A percentile compares a stretch with the other conserved stretches of the same genome.
Conservation (phyloP, 2,329 filamentous ascomycete genomes). For the Arthrobotrys sinensis region DNA sequence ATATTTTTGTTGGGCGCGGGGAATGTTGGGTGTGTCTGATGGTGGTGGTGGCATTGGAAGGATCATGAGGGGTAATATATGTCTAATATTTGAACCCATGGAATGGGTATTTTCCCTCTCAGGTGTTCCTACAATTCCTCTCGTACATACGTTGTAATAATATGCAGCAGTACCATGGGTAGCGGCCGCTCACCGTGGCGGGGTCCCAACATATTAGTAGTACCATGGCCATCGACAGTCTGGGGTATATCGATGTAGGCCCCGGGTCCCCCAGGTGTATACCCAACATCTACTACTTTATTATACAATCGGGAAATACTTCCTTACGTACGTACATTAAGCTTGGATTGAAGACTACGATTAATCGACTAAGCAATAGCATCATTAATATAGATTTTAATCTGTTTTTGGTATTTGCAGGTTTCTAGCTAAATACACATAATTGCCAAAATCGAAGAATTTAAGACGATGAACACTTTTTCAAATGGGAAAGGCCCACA, state of each 20-base stretch:
- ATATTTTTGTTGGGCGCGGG: slow-evolving; percentile 14
- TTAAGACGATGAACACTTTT: slow-evolving; percentile 3
- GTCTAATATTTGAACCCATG: slow-evolving; percentile 10
- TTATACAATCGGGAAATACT: no score
- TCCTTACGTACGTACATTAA: no score
- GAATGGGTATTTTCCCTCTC: neutral
- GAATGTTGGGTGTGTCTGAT: neutral
- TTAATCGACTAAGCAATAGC: neutral
- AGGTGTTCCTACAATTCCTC: neutral
- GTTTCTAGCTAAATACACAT: slow-evolving; percentile 30
- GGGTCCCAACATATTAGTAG: neutral
- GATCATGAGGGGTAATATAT: neutral
- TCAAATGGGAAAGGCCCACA: neutral
- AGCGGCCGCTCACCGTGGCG: neutral
- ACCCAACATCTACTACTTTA: no score
- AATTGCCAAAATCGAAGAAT: slow-evolving; percentile 19
- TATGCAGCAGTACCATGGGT: neutral
- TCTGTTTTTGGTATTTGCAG: slow-evolving; percentile 40
- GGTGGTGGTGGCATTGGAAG: no score
- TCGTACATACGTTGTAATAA: neutral
- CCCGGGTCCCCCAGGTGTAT: no score
- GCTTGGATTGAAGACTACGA: no score
- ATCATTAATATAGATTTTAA: slow-evolving; percentile 19
- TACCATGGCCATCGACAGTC: neutral
- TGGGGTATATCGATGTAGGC: neutral